phyloP scores from a whole-genome alignment of 495 filamentous ascomycete species.

The Glonium stellatum region DNA sequence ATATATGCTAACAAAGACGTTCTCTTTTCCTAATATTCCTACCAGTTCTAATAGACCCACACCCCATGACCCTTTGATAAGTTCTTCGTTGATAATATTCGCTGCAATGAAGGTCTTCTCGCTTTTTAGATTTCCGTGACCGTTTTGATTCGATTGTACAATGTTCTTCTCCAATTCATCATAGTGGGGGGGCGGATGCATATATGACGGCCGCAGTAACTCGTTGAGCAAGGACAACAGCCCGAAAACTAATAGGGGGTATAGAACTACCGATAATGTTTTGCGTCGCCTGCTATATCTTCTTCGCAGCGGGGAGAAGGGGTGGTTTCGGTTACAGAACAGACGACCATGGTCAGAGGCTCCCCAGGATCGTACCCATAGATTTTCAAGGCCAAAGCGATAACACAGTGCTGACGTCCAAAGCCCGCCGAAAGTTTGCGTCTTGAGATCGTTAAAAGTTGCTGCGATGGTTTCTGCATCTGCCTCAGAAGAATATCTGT shows the following conservation, averaged over 20 bases:
- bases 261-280: background rate
- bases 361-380: background rate
- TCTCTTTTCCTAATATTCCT: conserved; percentile 48
- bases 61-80: conserved; percentile 62
- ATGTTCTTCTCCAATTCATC: background rate
- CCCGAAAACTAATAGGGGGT: background rate
- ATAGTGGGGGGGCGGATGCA: background rate
- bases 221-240: background rate
- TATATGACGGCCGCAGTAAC: background rate
- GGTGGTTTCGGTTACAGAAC: background rate
- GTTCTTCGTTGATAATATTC: conserved; percentile 57
- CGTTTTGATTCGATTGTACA: conserved; percentile 18
- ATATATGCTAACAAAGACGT: conserved; percentile 55
- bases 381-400: background rate
- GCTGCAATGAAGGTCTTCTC: conserved; percentile 69
- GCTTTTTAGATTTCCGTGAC: conserved; percentile 53
- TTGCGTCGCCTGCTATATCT: background rate
- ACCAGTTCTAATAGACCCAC: conserved; percentile 53
- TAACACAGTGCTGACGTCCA: background rate
- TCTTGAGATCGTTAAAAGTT: background rate
- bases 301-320: background rate
- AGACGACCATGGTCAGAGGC: background rate
- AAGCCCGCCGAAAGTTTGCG: background rate
- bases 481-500: background rate
- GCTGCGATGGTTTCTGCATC: background rate